Evolutionary conservation across 1,284 basidiomycete genomes (phyloP).

Genomic region (Trichosporon faecale): DNA sequence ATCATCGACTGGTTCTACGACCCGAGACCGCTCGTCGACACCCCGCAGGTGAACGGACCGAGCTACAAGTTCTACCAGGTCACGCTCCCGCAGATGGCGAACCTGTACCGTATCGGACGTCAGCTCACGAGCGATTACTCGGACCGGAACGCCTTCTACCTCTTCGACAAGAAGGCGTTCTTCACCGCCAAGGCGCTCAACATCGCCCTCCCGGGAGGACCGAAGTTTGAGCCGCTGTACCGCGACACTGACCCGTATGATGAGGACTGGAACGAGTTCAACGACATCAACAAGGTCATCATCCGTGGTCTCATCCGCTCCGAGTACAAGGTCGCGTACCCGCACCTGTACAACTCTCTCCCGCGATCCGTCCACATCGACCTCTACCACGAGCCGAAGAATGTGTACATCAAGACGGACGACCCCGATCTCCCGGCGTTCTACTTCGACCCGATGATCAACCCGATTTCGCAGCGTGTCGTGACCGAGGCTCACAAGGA

Average conservation of each 20-base stretch:
- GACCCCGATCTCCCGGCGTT: conserved; percentile 99
- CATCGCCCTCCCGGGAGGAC: conserved; percentile 97
- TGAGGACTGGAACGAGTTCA: conserved; percentile 99
- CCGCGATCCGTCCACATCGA: conserved; percentile 92
- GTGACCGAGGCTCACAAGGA: conserved; percentile 76
- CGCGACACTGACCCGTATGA: conserved; percentile 96
- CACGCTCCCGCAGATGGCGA: conserved; percentile 90
- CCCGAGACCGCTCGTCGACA: conserved; percentile 87
- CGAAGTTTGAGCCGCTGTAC: conserved; percentile 88
- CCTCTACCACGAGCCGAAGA: conserved; percentile 91
- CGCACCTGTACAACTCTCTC: conserved; percentile 97
- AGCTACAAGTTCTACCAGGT: conserved; percentile 94
- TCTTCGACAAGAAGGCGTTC: conserved; percentile 97
- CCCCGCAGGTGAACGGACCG: conserved; percentile 80
- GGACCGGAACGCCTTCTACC: conserved; percentile 81
- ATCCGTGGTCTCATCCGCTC: conserved; percentile 98
- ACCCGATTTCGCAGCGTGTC: conserved; percentile 87
- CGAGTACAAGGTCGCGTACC: conserved; percentile 99
- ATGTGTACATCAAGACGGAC: conserved; percentile 97
- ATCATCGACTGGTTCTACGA: conserved; percentile 99
- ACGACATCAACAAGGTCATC: conserved; percentile 99
- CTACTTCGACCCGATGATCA: conserved; percentile 98
- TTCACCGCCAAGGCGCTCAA: conserved; percentile 98
- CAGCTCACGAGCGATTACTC: conserved; percentile 90
- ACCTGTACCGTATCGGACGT: conserved; percentile 90